phyloP scores from a whole-genome alignment of 2,329 filamentous ascomycete species.

The Pseudogymnoascus destructans region DNA sequence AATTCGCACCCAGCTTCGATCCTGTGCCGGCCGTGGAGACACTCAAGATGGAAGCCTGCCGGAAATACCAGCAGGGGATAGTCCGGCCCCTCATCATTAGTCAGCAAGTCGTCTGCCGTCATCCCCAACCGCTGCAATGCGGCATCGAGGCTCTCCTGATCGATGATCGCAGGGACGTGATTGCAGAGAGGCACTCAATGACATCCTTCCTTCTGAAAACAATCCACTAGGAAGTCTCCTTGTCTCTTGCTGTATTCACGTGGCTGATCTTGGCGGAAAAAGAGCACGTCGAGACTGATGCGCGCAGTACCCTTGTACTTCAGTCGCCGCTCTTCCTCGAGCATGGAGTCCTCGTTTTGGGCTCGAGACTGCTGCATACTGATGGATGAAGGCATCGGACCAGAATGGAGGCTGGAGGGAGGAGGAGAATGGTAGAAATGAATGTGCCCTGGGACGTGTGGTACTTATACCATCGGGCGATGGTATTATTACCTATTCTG shows the following conservation, averaged over 20 bases:
- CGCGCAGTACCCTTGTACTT: constrained; percentile 11
- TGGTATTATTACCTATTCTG: no score
- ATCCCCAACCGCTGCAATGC: no score
- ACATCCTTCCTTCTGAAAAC: constrained; percentile 12
- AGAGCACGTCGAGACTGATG: constrained; percentile 11
- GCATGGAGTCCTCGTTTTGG: not conserved
- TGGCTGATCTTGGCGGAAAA: constrained; percentile 14
- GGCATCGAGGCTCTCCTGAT: constrained; percentile 19
- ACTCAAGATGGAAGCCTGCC: not conserved
- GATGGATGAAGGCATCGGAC: no score
- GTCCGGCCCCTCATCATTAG: no score
- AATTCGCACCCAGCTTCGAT: constrained; percentile 15
- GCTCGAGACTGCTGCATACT: not conserved
- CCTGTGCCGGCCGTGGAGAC: constrained; percentile 12
- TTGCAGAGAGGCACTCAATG: constrained; percentile 14
- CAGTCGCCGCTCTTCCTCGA: constrained; percentile 8
- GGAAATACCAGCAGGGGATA: no score
- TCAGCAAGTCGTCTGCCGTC: no score
- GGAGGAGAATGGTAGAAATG: no score
- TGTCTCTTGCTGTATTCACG: constrained; percentile 12
- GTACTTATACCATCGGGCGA: no score
- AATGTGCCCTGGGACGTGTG: no score
- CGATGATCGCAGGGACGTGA: constrained; percentile 24
- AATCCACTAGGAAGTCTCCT: no score
- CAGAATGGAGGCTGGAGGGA: no score